Evolutionary conservation across 345 rosid genomes (phyloP), one percentile per base, ranked within the genome.

Genomic region (Gossypium raimondii): DNA sequence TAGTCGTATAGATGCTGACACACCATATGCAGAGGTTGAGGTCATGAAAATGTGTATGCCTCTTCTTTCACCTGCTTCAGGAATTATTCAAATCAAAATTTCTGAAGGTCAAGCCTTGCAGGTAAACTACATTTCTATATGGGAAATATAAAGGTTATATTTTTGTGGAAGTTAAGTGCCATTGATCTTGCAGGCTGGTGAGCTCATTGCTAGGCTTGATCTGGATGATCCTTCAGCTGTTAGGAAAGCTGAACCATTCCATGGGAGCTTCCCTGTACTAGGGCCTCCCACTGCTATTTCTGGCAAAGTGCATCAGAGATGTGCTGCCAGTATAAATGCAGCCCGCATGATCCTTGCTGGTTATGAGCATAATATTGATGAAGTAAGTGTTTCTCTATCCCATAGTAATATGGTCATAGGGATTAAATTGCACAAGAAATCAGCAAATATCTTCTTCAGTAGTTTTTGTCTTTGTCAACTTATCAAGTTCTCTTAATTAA

Each of bases 11-110:
- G 99, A 96, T 80, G 94, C 97, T 50, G 99, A 96, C 80, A 74
- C 81, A 25, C 99, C 99, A 13, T 96, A 88, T 84, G 99, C 97
- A 13, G 99, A 96, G 87, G 98, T 96, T 79, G 99, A 96, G 86
- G 99, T 96, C 82, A 96, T 96, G 99, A 96, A 96, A 87, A 96
- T 96, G 99, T 96, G 99, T 58, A 96, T 96, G 99, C 99, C 99
- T 75, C 99, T 96, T 79, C 98, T 96, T 72, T 96, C 98, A 77
- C 99, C 99, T 74, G 97, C 99, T 76, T 88, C 98, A 53, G 99
- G 99, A 79, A 80, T 85, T 72, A 79, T 96, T 74, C 90, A 83
- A 55, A 92, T 96, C 67, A 84, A 85, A 84, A 83, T 93, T 94
- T 89, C 97, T 14, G 98, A 96, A 88, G 99, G 99, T 84, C 99